Conservation (phyloP, 2,329 filamentous ascomycete genomes). For the Pseudogymnoascus sp. region DNA sequence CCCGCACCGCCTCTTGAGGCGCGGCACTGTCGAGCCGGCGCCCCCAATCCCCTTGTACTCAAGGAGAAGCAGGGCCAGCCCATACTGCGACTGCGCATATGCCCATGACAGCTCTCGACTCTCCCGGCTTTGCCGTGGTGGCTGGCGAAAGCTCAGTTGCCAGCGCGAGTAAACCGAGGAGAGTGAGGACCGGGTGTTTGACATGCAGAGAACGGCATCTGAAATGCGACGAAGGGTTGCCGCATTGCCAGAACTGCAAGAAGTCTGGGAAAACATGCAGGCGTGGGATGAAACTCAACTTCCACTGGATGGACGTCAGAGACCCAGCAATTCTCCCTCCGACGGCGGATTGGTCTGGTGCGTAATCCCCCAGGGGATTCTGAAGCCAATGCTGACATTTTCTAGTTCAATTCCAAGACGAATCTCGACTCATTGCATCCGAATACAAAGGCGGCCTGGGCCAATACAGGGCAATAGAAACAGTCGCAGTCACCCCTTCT, state of each 20-base stretch:
- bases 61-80: neutral
- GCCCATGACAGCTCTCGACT: conserved; percentile 25
- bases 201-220: conserved; percentile 86
- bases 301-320: conserved; percentile 76
- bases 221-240: conserved; percentile 74
- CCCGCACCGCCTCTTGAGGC: neutral
- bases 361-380: conserved; percentile 9
- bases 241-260: conserved; percentile 67
- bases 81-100: neutral
- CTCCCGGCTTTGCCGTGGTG: conserved; percentile 10
- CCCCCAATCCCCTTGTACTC: neutral
- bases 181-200: conserved; percentile 83
- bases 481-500: conserved; percentile 34
- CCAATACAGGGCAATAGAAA: conserved; percentile 46
- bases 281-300: conserved; percentile 80
- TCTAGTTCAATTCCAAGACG: conserved; percentile 71
- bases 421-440: conserved; percentile 82
- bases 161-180: conserved; percentile 57
- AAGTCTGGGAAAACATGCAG: conserved; percentile 85
- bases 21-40: neutral
- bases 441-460: conserved; percentile 77
- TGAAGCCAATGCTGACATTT: neutral
- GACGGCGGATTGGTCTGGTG: conserved; percentile 59
- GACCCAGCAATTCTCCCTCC: conserved; percentile 55
- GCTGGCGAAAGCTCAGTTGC: conserved; percentile 17